phyloP scores from a whole-genome alignment of 2,329 filamentous ascomycete genomes.

The Pseudogymnoascus sp. region DNA sequence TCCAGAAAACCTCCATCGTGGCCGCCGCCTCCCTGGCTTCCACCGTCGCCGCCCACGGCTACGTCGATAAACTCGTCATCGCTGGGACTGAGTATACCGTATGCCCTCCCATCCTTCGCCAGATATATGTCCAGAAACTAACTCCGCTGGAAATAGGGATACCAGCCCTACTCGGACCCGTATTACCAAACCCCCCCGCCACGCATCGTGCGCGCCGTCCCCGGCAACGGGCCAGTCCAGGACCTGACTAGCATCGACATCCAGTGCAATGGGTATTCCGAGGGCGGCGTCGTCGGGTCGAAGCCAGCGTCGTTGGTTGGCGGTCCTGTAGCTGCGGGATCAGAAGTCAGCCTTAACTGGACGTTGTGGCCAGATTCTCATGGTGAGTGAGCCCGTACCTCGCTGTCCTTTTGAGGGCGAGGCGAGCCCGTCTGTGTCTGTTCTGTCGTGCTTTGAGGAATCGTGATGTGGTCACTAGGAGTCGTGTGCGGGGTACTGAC shows the following conservation, averaged over 20 bases:
- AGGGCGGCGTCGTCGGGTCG: conserved; percentile 39
- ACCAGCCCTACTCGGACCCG: conserved; percentile 35
- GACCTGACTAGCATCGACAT: conserved; percentile 44
- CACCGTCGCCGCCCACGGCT: conserved; percentile 40
- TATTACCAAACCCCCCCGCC: conserved; percentile 34
- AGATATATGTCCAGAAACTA: conserved; percentile 8
- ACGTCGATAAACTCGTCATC: conserved; percentile 38
- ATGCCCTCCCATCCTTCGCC: conserved; percentile 2
- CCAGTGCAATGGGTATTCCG: conserved; percentile 46
- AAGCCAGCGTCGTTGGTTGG: conserved; percentile 46
- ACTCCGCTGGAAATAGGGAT: conserved; percentile 18
- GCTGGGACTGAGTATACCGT: conserved; percentile 32
- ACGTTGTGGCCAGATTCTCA: conserved; percentile 39
- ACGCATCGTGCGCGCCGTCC: conserved; percentile 48
- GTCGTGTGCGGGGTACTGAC: conserved; percentile 35
- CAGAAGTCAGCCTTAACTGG: conserved; percentile 45
- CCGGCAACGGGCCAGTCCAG: conserved; percentile 49
- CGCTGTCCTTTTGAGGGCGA: not conserved
- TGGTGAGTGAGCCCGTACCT: not conserved
- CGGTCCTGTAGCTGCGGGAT: conserved; percentile 44
- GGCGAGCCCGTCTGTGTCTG: not conserved
- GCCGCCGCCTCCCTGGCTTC: conserved; percentile 25
- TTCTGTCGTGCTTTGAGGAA: not conserved
- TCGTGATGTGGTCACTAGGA: not conserved
- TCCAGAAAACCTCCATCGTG: conserved; percentile 5